phyloP scores from a whole-genome alignment of 371 early-diverging fungal genomes.

The Mucor saturninus region DNA sequence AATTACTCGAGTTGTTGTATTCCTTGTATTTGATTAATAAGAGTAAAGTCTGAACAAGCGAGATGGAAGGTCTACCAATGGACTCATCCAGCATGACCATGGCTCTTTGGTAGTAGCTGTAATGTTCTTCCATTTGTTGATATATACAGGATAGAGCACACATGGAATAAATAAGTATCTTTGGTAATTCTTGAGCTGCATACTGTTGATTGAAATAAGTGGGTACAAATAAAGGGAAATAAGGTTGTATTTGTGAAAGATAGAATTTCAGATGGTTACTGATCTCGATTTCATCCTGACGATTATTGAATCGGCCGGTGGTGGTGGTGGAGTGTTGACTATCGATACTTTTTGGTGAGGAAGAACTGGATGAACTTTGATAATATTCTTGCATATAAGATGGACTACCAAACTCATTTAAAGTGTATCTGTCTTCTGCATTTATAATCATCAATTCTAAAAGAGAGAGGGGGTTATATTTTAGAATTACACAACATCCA shows the following conservation, averaged over 20 bases:
- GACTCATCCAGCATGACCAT: constrained; percentile 65
- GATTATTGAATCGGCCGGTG: constrained; percentile 4
- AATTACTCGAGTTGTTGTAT: constrained; percentile 33
- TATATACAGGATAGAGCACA: constrained; percentile 59
- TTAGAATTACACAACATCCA: not conserved
- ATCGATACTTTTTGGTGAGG: not conserved
- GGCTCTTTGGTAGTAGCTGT: constrained; percentile 37
- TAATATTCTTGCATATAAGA: constrained; percentile 20
- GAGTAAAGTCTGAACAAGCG: constrained; percentile 72
- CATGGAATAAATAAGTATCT: constrained; percentile 50
- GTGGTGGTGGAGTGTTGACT: constrained; percentile 13
- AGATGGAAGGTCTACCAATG: constrained; percentile 66
- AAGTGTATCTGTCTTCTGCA: constrained; percentile 20
- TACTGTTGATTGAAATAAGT: constrained; percentile 23
- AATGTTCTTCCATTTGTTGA: constrained; percentile 21
- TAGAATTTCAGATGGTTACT: constrained; percentile 16
- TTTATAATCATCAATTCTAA: not conserved
- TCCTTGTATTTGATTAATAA: constrained; percentile 75
- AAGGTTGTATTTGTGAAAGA: constrained; percentile 28
- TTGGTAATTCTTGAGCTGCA: constrained; percentile 21
- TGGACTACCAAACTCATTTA: constrained; percentile 28
- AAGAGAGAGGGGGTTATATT: not conserved
- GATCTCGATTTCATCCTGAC: constrained; percentile 10
- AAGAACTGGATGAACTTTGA: not conserved
- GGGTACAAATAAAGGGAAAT: constrained; percentile 32